Conservation (phyloP, 441 rosid genomes). For the Populus trichocarpa region DNA sequence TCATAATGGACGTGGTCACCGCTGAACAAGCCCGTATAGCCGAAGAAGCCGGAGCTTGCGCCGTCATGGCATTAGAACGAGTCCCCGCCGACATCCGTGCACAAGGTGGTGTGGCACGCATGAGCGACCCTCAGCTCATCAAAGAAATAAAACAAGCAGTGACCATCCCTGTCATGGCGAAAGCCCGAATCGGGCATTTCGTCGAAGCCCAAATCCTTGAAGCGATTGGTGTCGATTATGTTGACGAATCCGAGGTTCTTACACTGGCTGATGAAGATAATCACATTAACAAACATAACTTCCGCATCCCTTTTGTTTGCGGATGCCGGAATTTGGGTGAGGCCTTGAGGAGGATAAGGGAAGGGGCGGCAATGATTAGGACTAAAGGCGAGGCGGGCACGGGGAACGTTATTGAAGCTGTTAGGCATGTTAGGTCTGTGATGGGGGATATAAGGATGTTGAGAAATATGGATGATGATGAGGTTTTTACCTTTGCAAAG, state of each 20-base stretch:
- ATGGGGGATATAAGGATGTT: conserved; percentile 78
- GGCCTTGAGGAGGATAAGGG: conserved; percentile 78
- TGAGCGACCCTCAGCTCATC: conserved; percentile 90
- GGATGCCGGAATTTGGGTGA: conserved; percentile 87
- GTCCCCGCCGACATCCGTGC: conserved; percentile 94
- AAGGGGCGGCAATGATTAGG: conserved; percentile 95
- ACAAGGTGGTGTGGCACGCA: conserved; percentile 90
- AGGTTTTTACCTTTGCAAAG: conserved; percentile 84
- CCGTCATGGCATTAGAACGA: conserved; percentile 92
- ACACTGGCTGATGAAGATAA: conserved; percentile 79
- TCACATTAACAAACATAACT: conserved; percentile 91
- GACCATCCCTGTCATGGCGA: conserved; percentile 96
- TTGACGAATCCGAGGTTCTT: conserved; percentile 86
- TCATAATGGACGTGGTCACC: conserved; percentile 90
- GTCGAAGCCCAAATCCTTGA: conserved; percentile 94
- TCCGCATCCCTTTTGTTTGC: conserved; percentile 88
- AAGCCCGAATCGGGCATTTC: conserved; percentile 92
- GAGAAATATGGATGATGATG: conserved; percentile 91
- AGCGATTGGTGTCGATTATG: conserved; percentile 76
- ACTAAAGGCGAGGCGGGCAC: conserved; percentile 98
- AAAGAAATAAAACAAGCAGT: conserved; percentile 78
- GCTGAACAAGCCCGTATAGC: conserved; percentile 89
- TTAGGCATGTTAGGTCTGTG: conserved; percentile 86
- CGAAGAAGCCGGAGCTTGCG: conserved; percentile 87
- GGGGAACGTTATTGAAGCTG: conserved; percentile 84